Base-by-base conservation (phyloP, 306 rosid genomes). In the Urtica urens region DNA sequence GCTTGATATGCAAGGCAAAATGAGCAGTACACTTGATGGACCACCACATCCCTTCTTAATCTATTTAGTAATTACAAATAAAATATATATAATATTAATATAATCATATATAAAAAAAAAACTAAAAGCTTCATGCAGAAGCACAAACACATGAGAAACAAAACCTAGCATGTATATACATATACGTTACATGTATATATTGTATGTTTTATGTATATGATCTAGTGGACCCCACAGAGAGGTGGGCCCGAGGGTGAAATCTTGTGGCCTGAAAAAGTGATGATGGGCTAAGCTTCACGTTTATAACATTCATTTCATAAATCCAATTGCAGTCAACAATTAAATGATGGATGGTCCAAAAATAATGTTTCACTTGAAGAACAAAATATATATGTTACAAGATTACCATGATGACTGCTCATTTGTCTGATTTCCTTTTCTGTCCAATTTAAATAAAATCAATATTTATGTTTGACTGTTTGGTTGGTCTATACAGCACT, bases 1-100 rank as follows among this genome's bases (percentile, higher is more conserved):
- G 94, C 94, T 87, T 87, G 87, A 80, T 58, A 61, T 55, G 75
- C 81, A 87, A 87, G 96, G 87, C 77, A 80, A 75, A 53, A 64
- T 75, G 73, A 78, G 72, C 79, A 58, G 70, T 64, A 63, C 73
- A 77, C 82, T 72, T 71, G 82, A 83, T 83, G 94, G 96, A 78
- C 84, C 96, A 70, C 88, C 90, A 71, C 92, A 82, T 61, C 63
- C 75, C 76, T 78, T 74, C 66, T 59, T 81, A 69, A 65, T 73
- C 53, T 40, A 18, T 1, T 16, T 49, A 42, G 39, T 23, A 25
- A 38, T 28, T 4, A 28, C 10, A 28, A 28, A 4, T 28, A 4
- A 28, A 11, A 15, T 7, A 7, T 12, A 38, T 15, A 38, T 7
- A 19, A 35, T 44, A 14, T n/a, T 0, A 55, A 22, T 3, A 10